phyloP scores from a whole-genome alignment of 2,329 filamentous ascomycete genomes.

The Lasiodiplodia sp. region DNA sequence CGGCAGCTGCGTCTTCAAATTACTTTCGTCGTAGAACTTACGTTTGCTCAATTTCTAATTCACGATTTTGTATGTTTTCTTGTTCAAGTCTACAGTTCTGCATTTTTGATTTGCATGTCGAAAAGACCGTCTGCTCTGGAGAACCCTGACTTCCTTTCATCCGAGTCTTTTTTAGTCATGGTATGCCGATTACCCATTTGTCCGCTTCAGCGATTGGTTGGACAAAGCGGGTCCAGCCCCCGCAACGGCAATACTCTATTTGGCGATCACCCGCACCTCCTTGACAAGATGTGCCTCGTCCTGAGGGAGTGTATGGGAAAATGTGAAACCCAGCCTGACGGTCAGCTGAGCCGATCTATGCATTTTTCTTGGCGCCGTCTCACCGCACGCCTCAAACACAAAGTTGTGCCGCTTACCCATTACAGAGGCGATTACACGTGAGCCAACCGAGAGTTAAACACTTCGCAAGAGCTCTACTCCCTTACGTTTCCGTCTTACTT shows the following conservation, averaged over 20 bases:
- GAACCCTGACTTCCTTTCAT: not conserved
- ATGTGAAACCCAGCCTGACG: constrained; percentile 12
- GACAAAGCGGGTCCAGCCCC: constrained; percentile 1
- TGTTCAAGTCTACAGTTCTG: not conserved
- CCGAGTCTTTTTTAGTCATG: not conserved
- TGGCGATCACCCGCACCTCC: constrained; percentile 18
- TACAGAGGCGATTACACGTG: not conserved
- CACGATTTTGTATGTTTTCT: not conserved
- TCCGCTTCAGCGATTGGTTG: not conserved
- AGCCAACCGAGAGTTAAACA: constrained; percentile 15
- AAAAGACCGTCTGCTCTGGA: not conserved
- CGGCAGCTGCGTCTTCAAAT: not conserved
- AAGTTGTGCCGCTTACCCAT: not conserved
- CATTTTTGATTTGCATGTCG: too few species aligned
- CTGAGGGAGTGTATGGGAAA: constrained; percentile 8
- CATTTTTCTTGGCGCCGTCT: not conserved
- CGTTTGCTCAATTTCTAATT: not conserved
- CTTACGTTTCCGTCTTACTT: not conserved
- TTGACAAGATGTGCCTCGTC: constrained; percentile 18
- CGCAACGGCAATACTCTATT: not conserved
- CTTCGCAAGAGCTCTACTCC: not conserved
- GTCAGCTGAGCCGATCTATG: constrained; percentile 18
- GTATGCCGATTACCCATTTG: not conserved
- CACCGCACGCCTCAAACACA: constrained; percentile 14
- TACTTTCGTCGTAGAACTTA: not conserved